Evolutionary conservation across 176 grass and related monocot genomes (phyloP).

Genomic region (barley (Hordeum vulgare)): MorexV3_pseudomolecules_assembly NC_058519.1:617986881-617987380

Average conservation of each 20-base stretch:
- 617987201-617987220: conserved; percentile 9
- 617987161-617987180: conserved; percentile 10
- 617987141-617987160: conserved; percentile 1
- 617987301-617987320: neutral
- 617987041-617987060: conserved; percentile 9
- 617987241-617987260: conserved; percentile 6
- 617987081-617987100: neutral
- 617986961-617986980: neutral
- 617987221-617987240: conserved; percentile 14
- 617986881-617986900: conserved; percentile 4
- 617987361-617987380: conserved; percentile 11
- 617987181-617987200: conserved; percentile 5
- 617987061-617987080: conserved; percentile 8
- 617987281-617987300: conserved; percentile 16
- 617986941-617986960: conserved; percentile 5
- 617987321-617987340: conserved; percentile 4
- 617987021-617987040: neutral
- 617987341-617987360: neutral
- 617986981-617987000: conserved; percentile 8
- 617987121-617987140: conserved; percentile 10
- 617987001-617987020: neutral
- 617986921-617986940: conserved; percentile 4
- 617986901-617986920: neutral
- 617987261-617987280: conserved; percentile 1
- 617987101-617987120: neutral